Evolutionary conservation across 306 rosid genomes (phyloP), one percentile per base, ranked within the genome.

Genomic region (Cicer yamashitae): DNA sequence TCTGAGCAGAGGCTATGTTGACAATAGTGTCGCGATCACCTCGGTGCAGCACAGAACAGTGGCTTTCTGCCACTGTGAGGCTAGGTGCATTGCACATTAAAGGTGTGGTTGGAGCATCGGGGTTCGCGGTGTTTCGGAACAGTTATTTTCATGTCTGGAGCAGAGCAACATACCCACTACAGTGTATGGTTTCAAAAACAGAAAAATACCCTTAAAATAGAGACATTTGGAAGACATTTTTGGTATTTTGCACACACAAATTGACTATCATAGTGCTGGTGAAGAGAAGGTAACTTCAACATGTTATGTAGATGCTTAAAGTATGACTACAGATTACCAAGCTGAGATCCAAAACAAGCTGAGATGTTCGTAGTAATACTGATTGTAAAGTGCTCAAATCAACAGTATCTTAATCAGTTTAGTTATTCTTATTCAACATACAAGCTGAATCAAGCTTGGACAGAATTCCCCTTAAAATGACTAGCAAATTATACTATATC

Each of bases 401-500:
- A 67, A 15, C 13, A 37, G 25, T 15, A 67, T 14, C n/a, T 61
- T 37, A 37, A 70, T 9, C 12, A 3, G 43, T 8, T 81, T 51
- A 69, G 75, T 30, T 30, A 30, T 30, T 30, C 37, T 34, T 37
- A 70, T 62, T 45, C 74, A 71, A 48, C 12, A 73, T 57, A 57
- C 45, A 48, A 38, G 22, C 70, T 12, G 78, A 81, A 52, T 53
- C 12, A 60, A 45, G 64, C 72, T 43, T 66, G 17, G n/a, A 39
- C 4, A 6, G 38, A 39, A 44, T 72, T 68, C 30, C 14, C 51
- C 6, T 50, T 43, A 51, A 10, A 56, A 77, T 51, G 79, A 59
- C 54, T 4, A 67, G 56, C 46, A 67, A 74, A 52, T 67, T 30
- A 30, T 30, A 30, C 37, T 30, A 30, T 30, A 30, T 17, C 8